Conservation (phyloP, 208 protist species). For the Leishmania braziliensis region DNA sequence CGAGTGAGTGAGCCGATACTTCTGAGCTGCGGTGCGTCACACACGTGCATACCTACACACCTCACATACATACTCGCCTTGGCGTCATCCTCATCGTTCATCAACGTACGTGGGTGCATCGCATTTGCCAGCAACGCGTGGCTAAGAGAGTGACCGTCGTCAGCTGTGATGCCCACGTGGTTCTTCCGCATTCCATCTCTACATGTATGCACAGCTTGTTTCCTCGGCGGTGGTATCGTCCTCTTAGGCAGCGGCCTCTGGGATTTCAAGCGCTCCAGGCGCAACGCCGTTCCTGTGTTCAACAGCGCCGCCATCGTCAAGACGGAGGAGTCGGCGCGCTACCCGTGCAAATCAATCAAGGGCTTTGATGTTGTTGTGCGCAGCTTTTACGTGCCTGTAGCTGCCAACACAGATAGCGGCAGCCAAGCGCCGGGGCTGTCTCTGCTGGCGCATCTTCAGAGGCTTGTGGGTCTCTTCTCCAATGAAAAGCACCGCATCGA, state of each 20-base stretch:
- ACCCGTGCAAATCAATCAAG: constrained; percentile 57
- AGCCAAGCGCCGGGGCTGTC: not conserved
- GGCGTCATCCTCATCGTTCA: not conserved
- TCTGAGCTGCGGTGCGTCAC: not conserved
- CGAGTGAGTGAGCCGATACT: not conserved
- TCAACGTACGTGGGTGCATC: not conserved
- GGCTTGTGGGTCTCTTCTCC: constrained; percentile 33
- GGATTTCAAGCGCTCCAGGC: constrained; percentile 22
- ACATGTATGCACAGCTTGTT: constrained; percentile 4
- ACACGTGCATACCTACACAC: not conserved
- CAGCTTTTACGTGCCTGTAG: constrained; percentile 66
- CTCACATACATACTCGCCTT: not conserved
- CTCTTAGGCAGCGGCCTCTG: constrained; percentile 21
- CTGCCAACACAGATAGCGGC: not conserved
- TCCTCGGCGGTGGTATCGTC: constrained; percentile 21
- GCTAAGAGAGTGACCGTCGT: not conserved
- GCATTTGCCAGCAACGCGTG: not conserved
- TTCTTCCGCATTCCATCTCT: constrained; percentile 27
- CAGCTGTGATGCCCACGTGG: constrained; percentile 24
- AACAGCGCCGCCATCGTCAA: constrained; percentile 35
- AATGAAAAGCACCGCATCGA: constrained; percentile 30
- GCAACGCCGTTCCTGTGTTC: constrained; percentile 52
- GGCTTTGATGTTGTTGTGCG: constrained; percentile 81
- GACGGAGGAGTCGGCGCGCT: constrained; percentile 66
- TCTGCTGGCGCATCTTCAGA: not conserved